These are phyloP conservation scores for Pholiota microspora DNA, from an alignment of 768 basidiomycete species.

Conservation along the genomic window DNA sequence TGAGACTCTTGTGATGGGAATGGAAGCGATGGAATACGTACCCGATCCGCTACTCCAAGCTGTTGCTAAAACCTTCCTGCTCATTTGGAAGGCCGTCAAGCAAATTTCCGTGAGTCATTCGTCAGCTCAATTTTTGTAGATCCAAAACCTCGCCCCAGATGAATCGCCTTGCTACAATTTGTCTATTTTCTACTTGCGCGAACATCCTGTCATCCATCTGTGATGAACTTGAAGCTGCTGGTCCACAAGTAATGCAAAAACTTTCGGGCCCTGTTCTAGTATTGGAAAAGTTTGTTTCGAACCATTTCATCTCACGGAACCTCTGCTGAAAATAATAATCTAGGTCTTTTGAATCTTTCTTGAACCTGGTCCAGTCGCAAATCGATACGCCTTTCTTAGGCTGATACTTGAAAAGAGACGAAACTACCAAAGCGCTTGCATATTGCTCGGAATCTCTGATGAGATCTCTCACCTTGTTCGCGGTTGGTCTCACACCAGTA, in stretches of 20 bases:
- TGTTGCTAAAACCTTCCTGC: slow-evolving; percentile 44
- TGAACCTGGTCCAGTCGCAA: slow-evolving; percentile 36
- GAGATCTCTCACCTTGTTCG: slow-evolving; percentile 43
- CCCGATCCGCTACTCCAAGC: slow-evolving; percentile 51
- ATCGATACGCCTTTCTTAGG: slow-evolving; percentile 62
- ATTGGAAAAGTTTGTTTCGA: slow-evolving; percentile 36
- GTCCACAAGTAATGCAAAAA: slow-evolving; percentile 38
- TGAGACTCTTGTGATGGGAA: slow-evolving; percentile 33
- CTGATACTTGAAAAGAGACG: slow-evolving; percentile 65
- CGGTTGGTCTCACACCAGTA: slow-evolving; percentile 17
- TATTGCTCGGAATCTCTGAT: slow-evolving; percentile 51
- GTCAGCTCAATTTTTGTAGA: neutral
- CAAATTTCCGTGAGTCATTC: slow-evolving; percentile 48
- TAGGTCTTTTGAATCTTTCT: slow-evolving; percentile 28
- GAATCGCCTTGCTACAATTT: slow-evolving; percentile 60
- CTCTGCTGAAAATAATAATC: slow-evolving; percentile 9
- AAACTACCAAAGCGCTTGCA: slow-evolving; percentile 43
- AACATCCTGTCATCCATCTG: slow-evolving; percentile 54
- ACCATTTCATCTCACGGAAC: neutral
- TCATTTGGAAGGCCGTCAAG: slow-evolving; percentile 58
- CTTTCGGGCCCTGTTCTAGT: slow-evolving; percentile 45
- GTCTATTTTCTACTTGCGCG: slow-evolving; percentile 61
- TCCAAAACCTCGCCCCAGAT: slow-evolving; percentile 34
- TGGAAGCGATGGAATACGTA: slow-evolving; percentile 38
- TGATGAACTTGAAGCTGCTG: slow-evolving; percentile 51